Conservation (phyloP, 78 protist species). For the Dictyostelium firmibasis region DNA sequence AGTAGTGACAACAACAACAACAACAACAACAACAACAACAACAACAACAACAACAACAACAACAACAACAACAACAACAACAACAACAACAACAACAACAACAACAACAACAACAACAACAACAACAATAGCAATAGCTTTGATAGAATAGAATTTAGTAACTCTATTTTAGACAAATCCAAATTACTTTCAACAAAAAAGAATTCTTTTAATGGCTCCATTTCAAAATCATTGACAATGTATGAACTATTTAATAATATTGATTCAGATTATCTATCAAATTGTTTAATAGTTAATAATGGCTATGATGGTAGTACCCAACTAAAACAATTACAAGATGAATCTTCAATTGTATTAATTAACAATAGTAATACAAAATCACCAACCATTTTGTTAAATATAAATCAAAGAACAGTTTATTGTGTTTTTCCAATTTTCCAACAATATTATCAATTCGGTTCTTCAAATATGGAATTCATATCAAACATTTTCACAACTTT, state of each 20-base stretch:
- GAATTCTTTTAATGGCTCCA: not conserved
- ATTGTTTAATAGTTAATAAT: not conserved
- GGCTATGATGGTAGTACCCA: not conserved
- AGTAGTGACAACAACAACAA: not conserved
- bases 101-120: not conserved
- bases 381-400: not conserved
- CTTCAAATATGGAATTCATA: not conserved
- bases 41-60: not conserved
- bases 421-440: not conserved
- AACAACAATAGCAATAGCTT: not conserved
- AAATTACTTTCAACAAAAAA: not conserved
- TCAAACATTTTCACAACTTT: not conserved
- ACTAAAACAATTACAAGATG: not conserved
- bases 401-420: not conserved
- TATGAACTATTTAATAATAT: not conserved
- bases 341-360: not conserved
- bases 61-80: not conserved
- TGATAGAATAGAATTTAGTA: not conserved
- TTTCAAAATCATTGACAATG: not conserved
- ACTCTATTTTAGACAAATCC: not conserved
- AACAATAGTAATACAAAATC: not conserved
- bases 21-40: not conserved
- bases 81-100: not conserved
- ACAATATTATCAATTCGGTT: not conserved
- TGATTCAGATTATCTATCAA: not conserved